Percentiles rank a stretch among this genome's conserved stretches.
Conservation (phyloP, 495 filamentous ascomycete genomes). For the Polyplosphaeria fusca region DNA sequence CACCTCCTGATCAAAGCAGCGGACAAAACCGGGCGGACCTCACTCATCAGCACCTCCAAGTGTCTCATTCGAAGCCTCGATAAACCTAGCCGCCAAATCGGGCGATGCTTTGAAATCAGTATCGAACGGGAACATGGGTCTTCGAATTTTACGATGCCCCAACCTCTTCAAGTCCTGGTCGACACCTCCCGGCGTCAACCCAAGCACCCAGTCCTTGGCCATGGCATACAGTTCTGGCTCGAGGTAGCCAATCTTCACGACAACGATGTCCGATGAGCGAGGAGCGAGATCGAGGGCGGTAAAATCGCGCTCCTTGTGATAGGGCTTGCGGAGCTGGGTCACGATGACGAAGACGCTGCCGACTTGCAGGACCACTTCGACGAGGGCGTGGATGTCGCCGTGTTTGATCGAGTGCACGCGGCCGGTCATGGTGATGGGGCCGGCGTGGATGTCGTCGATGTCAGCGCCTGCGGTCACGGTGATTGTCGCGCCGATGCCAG, state of each 20-base stretch:
- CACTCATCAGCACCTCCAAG: too few relatives aligned
- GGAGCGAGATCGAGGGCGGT: slow-evolving; percentile 49
- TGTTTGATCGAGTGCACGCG: slow-evolving; percentile 53
- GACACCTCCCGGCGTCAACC: slow-evolving; percentile 54
- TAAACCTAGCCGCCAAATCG: too few relatives aligned
- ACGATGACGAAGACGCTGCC: slow-evolving; percentile 56
- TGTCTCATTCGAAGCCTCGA: too few relatives aligned
- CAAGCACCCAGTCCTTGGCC: slow-evolving; percentile 56
- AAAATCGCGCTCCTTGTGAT: slow-evolving; percentile 56
- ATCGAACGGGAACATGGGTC: slow-evolving; percentile 60
- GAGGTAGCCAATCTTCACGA: slow-evolving; percentile 60
- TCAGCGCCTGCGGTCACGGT: slow-evolving; percentile 56
- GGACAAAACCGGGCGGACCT: too few relatives aligned
- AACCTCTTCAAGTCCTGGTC: slow-evolving; percentile 53
- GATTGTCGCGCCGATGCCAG: slow-evolving; percentile 51
- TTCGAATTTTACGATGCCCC: slow-evolving; percentile 49
- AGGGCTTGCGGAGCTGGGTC: slow-evolving; percentile 56
- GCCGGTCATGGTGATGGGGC: slow-evolving; percentile 54
- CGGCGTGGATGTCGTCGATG: slow-evolving; percentile 52
- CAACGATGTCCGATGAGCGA: slow-evolving; percentile 51
- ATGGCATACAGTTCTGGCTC: slow-evolving; percentile 57
- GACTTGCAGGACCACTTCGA: slow-evolving; percentile 53
- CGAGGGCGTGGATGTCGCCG: slow-evolving; percentile 49
- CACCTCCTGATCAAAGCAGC: too few relatives aligned
- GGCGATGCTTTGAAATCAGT: too few relatives aligned